phyloP scores from a whole-genome alignment of 1,139 yeast genomes.

The Hyphopichia khmerensis region DNA sequence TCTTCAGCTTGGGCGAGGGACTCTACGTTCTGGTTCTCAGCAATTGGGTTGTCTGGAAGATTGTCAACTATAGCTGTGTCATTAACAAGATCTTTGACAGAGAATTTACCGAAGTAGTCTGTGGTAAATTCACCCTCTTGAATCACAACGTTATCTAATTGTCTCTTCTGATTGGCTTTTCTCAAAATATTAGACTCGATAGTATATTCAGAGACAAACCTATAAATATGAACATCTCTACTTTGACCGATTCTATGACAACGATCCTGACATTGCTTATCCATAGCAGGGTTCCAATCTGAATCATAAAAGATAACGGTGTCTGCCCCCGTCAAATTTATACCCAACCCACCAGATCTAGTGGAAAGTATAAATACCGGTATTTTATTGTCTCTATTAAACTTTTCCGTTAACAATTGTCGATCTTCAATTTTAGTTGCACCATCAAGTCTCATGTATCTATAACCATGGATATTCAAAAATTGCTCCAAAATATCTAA shows the following conservation, averaged over 20 bases:
- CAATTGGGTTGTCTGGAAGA: slow-evolving; percentile 35
- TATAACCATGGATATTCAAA: slow-evolving; percentile 88
- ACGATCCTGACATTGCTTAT: slow-evolving; percentile 97
- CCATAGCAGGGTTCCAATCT: slow-evolving; percentile 99
- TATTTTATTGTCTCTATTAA: slow-evolving; percentile 80
- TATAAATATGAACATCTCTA: slow-evolving; percentile 93
- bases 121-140: slow-evolving; percentile 99
- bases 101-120: slow-evolving; percentile 86
- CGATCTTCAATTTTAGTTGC: slow-evolving; percentile 97
- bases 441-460: slow-evolving; percentile 95
- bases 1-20: slow-evolving; percentile 92
- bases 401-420: slow-evolving; percentile 88
- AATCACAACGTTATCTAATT: slow-evolving; percentile 91
- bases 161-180: slow-evolving; percentile 94
- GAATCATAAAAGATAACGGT: slow-evolving; percentile 98
- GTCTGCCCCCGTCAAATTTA: slow-evolving; percentile 96
- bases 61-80: slow-evolving; percentile 47
- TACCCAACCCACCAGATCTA: slow-evolving; percentile 97
- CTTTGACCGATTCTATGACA: slow-evolving; percentile 99
- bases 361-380: slow-evolving; percentile 93
- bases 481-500: slow-evolving; percentile 92
- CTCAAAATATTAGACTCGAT: slow-evolving; percentile 92
- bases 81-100: slow-evolving; percentile 85
- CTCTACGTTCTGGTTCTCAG: slow-evolving; percentile 53
- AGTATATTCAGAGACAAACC: slow-evolving; percentile 94